phyloP scores from a whole-genome alignment of 208 protist species.

The Leishmania amazonensis region DNA sequence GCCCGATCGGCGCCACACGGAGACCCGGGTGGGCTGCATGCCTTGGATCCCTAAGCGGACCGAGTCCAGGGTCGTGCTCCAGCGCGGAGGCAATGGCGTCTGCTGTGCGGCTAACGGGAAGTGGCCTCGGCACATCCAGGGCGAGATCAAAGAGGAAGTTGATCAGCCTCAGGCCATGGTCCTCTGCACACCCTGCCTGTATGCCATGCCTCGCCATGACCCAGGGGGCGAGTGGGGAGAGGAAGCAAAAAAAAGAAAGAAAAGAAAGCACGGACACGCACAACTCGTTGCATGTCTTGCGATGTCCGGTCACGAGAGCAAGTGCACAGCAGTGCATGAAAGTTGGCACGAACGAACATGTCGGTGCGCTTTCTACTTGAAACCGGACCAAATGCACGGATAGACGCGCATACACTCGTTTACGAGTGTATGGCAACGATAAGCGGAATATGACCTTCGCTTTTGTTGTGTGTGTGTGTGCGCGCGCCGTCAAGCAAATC shows the following conservation, averaged over 20 bases:
- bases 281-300: not conserved
- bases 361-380: not conserved
- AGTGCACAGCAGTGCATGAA: not conserved
- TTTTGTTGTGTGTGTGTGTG: too few relatives aligned
- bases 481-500: too few relatives aligned
- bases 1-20: not conserved
- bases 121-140: not conserved
- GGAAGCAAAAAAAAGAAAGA: not conserved
- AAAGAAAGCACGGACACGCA: not conserved
- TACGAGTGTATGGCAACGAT: not conserved
- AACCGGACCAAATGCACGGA: not conserved
- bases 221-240: not conserved
- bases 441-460: not conserved
- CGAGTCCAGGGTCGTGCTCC: not conserved
- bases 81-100: not conserved
- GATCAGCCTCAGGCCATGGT: not conserved
- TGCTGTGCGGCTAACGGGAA: not conserved
- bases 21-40: not conserved
- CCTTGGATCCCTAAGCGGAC: not conserved
- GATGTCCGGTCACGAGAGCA: not conserved
- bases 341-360: not conserved
- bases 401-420: not conserved
- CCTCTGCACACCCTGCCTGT: not conserved
- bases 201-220: not conserved
- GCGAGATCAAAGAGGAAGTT: not conserved